A percentile compares a stretch with the other conserved stretches of the same genome.
Conservation (phyloP, 306 rosid species). For the Prunus kanzakura region DNA sequence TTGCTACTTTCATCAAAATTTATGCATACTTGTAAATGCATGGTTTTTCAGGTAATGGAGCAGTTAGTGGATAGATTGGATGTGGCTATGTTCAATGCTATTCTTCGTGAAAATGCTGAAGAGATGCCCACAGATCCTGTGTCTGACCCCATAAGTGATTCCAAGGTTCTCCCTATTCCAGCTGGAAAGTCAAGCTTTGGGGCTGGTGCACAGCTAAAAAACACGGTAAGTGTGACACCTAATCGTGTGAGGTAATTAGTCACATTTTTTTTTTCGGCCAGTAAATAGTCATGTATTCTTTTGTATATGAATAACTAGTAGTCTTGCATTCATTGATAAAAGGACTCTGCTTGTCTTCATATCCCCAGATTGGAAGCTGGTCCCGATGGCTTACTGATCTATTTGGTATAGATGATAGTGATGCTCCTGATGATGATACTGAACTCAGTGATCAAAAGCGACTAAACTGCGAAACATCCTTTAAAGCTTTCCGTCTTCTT, state of each 20-base stretch:
- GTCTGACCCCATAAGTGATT: constrained; percentile 86
- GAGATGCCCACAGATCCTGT: constrained; percentile 96
- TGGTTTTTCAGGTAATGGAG: constrained; percentile 69
- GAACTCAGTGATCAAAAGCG: constrained; percentile 34
- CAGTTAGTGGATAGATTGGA: constrained; percentile 76
- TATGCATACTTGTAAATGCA: not conserved
- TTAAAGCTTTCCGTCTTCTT: constrained; percentile 72
- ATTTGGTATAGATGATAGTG: constrained; percentile 72
- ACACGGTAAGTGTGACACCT: constrained; percentile 55
- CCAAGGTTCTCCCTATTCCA: constrained; percentile 87
- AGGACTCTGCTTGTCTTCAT: constrained; percentile 4
- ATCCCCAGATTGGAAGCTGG: constrained; percentile 82
- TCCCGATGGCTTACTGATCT: constrained; percentile 82
- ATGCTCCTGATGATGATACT: constrained; percentile 39
- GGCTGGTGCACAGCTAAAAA: constrained; percentile 91
- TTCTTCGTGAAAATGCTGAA: constrained; percentile 85
- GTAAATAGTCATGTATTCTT: not conserved
- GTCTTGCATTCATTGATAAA: constrained; percentile 17
- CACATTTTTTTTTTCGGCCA: not conserved
- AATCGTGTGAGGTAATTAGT: not conserved
- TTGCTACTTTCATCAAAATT: not conserved
- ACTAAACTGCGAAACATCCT: constrained; percentile 44
- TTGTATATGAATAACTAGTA: constrained; percentile 14
- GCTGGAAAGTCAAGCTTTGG: constrained; percentile 86
- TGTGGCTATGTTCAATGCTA: constrained; percentile 93